Evolutionary conservation across 352 stramenopile genomes (phyloP).

Genomic region (Phytopythium vexans): DNA sequence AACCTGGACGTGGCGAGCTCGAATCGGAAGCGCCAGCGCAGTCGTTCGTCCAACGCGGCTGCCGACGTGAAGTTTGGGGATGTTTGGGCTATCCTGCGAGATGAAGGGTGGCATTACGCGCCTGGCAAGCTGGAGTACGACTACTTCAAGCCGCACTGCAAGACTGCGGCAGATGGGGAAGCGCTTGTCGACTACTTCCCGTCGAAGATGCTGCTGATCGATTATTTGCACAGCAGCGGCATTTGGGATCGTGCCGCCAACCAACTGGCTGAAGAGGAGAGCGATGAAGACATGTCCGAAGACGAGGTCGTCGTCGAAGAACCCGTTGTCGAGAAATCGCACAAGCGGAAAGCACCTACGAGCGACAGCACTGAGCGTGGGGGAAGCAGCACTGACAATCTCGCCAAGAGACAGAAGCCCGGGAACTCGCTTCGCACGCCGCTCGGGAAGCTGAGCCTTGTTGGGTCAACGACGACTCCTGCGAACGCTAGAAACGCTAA

Average conservation of each 20-base stretch:
- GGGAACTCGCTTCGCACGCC: constrained; percentile 21
- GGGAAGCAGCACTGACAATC: constrained; percentile 5
- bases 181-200: constrained; percentile 51
- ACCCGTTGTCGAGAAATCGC: constrained; percentile 8
- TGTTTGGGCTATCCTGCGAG: constrained; percentile 45
- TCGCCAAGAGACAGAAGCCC: constrained; percentile 25
- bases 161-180: constrained; percentile 24
- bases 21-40: constrained; percentile 5
- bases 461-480: neutral
- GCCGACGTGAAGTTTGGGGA: constrained; percentile 58
- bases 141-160: constrained; percentile 65
- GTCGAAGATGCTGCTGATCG: constrained; percentile 30
- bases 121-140: constrained; percentile 47
- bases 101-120: constrained; percentile 54
- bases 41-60: neutral
- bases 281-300: constrained; percentile 22
- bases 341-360: constrained; percentile 8
- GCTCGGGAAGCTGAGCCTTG: constrained; percentile 5
- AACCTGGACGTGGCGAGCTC: neutral
- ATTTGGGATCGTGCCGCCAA: constrained; percentile 25
- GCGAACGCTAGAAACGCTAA: neutral
- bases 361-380: constrained; percentile 18
- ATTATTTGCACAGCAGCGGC: constrained; percentile 50
- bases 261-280: constrained; percentile 16
- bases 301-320: constrained; percentile 15